Evolutionary conservation across 192 early-diverging fungal genomes (phyloP).

Genomic region (Coemansia sp.): DNA sequence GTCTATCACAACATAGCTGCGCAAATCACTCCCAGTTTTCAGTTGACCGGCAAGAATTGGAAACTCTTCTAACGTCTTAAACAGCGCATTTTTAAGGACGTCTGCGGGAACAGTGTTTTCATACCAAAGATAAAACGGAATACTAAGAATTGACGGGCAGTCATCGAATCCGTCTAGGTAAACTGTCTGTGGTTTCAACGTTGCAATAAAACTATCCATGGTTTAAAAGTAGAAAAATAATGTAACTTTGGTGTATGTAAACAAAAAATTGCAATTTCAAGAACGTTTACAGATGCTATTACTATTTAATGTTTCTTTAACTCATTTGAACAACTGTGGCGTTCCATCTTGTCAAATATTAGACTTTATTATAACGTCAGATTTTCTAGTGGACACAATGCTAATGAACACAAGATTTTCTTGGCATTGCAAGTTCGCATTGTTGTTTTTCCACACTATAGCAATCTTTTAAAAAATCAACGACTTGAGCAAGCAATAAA

Average conservation of each 20-base stretch:
- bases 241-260: neutral
- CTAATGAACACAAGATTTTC: neutral
- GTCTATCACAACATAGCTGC: slow-evolving; percentile 11
- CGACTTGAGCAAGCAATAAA: too few species aligned
- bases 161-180: slow-evolving; percentile 13
- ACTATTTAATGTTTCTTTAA: neutral
- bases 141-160: slow-evolving; percentile 9
- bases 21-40: neutral
- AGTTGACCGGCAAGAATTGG: slow-evolving; percentile 21
- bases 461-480: too few species aligned
- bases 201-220: slow-evolving; percentile 5
- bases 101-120: slow-evolving; percentile 19
- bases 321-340: neutral
- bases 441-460: neutral
- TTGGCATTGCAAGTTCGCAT: too few species aligned
- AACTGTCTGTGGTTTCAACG: slow-evolving; percentile 9
- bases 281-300: too few species aligned
- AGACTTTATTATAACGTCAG: neutral
- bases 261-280: neutral
- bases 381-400: neutral
- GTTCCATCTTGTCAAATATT: neutral
- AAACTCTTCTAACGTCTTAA: slow-evolving; percentile 16
- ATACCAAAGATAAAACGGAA: slow-evolving; percentile 17
- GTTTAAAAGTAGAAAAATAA: neutral
- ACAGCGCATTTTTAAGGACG: slow-evolving; percentile 14